Evolutionary conservation across 2,329 filamentous ascomycete species (phyloP), one percentile per base, ranked within the genome.

Genomic region (Ophiostoma himal-ulmi): DNA sequence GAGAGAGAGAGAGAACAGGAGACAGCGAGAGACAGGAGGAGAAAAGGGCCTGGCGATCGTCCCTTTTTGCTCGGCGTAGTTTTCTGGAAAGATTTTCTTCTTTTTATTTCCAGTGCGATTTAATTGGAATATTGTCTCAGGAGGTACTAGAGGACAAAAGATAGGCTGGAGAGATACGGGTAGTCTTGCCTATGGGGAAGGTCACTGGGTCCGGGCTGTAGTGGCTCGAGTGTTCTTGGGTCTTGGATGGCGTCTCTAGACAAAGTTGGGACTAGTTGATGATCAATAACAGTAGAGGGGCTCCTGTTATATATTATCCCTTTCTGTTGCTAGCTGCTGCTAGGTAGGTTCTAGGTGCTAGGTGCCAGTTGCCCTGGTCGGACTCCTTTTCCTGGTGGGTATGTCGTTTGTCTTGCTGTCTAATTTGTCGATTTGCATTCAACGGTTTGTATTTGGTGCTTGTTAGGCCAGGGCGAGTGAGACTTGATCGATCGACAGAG

Each of bases 261-360:
- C 72, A 64, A 37, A 69, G 73, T 74, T 74, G 69, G 73, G 72
- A 71, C 72, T 74, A 74, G 73, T 37, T 69, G 72, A 71, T 72
- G 72, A 73, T 73, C 73, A 72, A 73, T 71, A 37, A 44, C 52
- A 57, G 52, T 41, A 67, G 64, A 39, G 64, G 64, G 64, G 64
- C 57, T 64, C 60, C 66, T 70, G 67, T 69, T 37, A 48, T 70
- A 39, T 62, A 54, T 36, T 44, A 22, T 66, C 70, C 68, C 70
- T 66, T 71, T 57, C 65, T 68, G 44, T 44, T 36, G 44, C 68
- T 68, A 36, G 36, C 30, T 69, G 60, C 68, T 36, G 30, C 68
- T 66, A 30, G 26, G 52, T 70, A 65, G 17, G 26, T 30, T 30
- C 17, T 60, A 57, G 44, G 20, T 20, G 44, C 44, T 48, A 48